A percentile compares a stretch with the other conserved stretches of the same genome.
Conservation (phyloP, 345 rosid genomes). For the Heritiera fomes region DNA sequence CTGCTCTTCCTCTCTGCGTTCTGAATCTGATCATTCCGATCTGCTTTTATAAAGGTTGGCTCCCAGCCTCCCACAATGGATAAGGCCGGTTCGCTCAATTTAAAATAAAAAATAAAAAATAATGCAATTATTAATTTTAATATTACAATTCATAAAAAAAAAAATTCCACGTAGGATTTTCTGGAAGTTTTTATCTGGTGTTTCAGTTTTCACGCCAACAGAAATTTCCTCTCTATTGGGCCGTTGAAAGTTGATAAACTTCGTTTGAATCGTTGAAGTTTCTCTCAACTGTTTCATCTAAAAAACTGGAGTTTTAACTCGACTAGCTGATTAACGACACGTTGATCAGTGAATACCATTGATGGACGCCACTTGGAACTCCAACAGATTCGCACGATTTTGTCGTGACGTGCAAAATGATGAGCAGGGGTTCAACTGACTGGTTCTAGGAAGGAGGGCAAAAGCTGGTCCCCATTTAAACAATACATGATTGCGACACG, state of each 20-base stretch:
- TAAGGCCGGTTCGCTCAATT: constrained; percentile 44
- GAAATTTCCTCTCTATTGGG: neutral
- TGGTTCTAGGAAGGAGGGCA: constrained; percentile 27
- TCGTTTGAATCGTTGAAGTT: neutral
- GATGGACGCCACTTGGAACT: neutral
- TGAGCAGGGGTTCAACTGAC: constrained; percentile 25
- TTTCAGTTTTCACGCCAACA: neutral
- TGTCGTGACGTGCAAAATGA: constrained; percentile 38
- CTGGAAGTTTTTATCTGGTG: neutral
- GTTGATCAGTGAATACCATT: neutral
- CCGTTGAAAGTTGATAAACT: neutral
- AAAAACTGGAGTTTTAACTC: neutral
- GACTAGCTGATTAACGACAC: neutral
- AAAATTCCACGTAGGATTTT: constrained; percentile 20
- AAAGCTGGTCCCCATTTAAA: constrained; percentile 35
- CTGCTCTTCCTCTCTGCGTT: neutral
- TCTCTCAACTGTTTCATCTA: neutral
- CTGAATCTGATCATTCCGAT: constrained; percentile 1
- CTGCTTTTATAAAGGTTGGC: constrained; percentile 57
- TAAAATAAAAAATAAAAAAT: neutral
- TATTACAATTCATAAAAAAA: neutral
- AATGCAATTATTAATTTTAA: neutral
- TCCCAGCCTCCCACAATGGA: constrained; percentile 44
- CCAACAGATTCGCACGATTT: constrained; percentile 1
- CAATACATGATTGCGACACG: constrained; percentile 31